These are phyloP conservation scores for Penicillium pulvis DNA, from an alignment of 495 filamentous ascomycete genomes.

Conservation along the genomic window DNA sequence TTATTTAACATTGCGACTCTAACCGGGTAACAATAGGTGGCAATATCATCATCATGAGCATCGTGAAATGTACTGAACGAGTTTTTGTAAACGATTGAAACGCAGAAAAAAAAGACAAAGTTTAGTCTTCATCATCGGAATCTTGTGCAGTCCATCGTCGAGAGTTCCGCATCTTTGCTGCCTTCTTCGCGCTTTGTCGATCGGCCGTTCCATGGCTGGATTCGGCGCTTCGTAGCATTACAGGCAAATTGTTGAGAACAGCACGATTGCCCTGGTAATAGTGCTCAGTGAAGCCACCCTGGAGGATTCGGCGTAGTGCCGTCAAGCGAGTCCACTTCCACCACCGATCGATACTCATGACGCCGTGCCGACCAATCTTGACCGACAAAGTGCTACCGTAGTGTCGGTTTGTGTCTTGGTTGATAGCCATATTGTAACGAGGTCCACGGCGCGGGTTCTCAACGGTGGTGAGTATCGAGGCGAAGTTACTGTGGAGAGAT, in stretches of 20 bases:
- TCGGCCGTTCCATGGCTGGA: slow-evolving; percentile 17
- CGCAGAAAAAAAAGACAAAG: slow-evolving; percentile 1
- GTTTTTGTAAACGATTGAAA: neutral
- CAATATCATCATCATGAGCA: neutral
- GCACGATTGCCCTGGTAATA: slow-evolving; percentile 82
- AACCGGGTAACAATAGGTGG: neutral
- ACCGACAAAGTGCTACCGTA: slow-evolving; percentile 80
- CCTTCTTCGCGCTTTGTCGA: slow-evolving; percentile 36
- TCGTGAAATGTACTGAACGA: neutral
- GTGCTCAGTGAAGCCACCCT: slow-evolving; percentile 79
- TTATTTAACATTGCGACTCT: neutral
- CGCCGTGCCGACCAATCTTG: slow-evolving; percentile 68
- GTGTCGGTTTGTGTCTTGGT: slow-evolving; percentile 68
- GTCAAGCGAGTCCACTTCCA: slow-evolving; percentile 82
- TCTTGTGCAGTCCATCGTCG: slow-evolving; percentile 36
- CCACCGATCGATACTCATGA: slow-evolving; percentile 86
- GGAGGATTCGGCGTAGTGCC: slow-evolving; percentile 72
- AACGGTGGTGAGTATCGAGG: slow-evolving; percentile 81
- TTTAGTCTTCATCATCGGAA: slow-evolving; percentile 29
- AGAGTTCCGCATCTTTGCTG: slow-evolving; percentile 37
- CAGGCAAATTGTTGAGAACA: slow-evolving; percentile 74
- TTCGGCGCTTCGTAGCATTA: slow-evolving; percentile 41
- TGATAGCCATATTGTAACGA: slow-evolving; percentile 69
- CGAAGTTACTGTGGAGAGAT: slow-evolving; percentile 73
- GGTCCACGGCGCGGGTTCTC: slow-evolving; percentile 76